Percentiles rank a stretch among this genome's conserved stretches.
These are phyloP conservation scores for Kodamaea plutei DNA, from an alignment of 1,139 yeast genomes.

Conservation along the genomic window DNA sequence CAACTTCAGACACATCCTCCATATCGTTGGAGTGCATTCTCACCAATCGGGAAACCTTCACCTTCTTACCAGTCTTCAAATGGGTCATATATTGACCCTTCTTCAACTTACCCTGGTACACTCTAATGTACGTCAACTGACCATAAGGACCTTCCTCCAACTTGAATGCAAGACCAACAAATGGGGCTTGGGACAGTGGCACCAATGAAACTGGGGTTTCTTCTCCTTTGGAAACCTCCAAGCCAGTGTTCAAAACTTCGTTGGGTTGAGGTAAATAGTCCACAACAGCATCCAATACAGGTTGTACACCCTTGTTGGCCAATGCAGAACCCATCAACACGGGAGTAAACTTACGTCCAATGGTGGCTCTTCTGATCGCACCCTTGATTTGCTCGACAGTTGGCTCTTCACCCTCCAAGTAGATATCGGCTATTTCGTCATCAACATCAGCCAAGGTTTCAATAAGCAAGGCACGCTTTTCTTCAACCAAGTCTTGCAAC, in stretches of 20 bases:
- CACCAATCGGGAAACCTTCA: constrained; percentile 90
- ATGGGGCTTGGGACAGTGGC: constrained; percentile 74
- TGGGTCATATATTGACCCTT: constrained; percentile 89
- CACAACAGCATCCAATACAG: constrained; percentile 92
- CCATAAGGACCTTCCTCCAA: constrained; percentile 98
- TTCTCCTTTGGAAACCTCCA: constrained; percentile 58
- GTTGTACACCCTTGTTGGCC: constrained; percentile 93
- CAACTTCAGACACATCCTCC: constrained; percentile 95
- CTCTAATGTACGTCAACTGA: constrained; percentile 93
- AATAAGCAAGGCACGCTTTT: constrained; percentile 63
- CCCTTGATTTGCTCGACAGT: constrained; percentile 72
- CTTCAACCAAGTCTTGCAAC: constrained; percentile 23
- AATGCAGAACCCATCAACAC: constrained; percentile 98
- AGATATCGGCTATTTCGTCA: constrained; percentile 93
- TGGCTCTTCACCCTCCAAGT: constrained; percentile 87
- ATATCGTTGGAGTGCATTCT: constrained; percentile 98
- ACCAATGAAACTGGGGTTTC: constrained; percentile 72
- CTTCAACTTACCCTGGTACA: constrained; percentile 90
- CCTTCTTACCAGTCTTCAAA: constrained; percentile 88
- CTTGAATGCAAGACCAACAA: constrained; percentile 95
- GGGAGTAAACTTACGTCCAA: constrained; percentile 95
- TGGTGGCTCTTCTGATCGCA: constrained; percentile 95
- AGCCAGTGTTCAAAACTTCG: constrained; percentile 84
- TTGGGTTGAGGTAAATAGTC: constrained; percentile 95
- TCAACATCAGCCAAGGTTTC: constrained; percentile 97